Base-by-base conservation (phyloP, 495 filamentous ascomycete species). In the Penicillium dipodomyicola region DNA sequence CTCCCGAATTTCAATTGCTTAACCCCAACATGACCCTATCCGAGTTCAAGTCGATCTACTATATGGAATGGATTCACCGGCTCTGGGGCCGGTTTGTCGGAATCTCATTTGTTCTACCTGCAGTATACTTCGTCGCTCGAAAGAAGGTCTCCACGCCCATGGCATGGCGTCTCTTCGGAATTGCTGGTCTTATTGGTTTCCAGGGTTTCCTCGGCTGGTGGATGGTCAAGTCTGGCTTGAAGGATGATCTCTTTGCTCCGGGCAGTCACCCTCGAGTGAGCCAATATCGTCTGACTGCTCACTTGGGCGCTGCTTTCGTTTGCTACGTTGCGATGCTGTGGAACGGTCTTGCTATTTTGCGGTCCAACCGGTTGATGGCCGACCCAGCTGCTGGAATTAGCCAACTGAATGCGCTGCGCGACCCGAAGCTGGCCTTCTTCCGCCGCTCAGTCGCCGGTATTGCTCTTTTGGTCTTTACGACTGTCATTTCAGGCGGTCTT, bases 11-110 rank as follows among this genome's bases (percentile, higher is more conserved):
- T 78, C 83, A 87, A 63, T 82, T 89, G 29, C 78, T 98, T 45
- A 97, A 98, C 74, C 83, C 91, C 19, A 82, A 91, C 67, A 98
- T 98, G 94, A 87, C 77, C 30, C 75, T 97, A 32, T 81, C 83
- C 32, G 95, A 97, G 67, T 98, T 96, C 76, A 96, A 97, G 72
- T 88, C 91, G 71, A 98, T 98, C 58, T 97, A 97, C 80, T 97
- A 87, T 72, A 97, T 98, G 95, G 94, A 98, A 80, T 98, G 95
- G 95, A 85, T 87, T 5, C 94, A 98, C 73, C 84, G 94, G 17
- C 82, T 96, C 42, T 97, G 94, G 91, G 94, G 95, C n/a, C 84
- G 94, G 45, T 78, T 96, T 51, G 87, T 98, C 39, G 94, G 95
- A 25, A 65, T 97, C 39, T 88, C 91, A 17, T 97, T 97, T 67